phyloP scores from a whole-genome alignment of 1,139 yeast species.

The Candida sp. region DNA sequence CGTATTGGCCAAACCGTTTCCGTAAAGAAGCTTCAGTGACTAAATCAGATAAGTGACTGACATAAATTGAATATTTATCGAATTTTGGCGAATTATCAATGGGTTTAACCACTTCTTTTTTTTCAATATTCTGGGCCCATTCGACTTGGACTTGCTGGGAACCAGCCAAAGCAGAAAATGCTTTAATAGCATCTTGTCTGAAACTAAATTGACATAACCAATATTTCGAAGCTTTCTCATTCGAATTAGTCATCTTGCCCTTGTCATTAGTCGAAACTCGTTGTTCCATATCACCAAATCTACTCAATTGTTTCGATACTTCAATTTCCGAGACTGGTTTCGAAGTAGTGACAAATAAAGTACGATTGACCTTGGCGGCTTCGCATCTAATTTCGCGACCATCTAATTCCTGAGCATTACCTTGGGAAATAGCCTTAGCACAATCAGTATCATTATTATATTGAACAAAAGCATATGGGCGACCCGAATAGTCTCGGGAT shows the following conservation, averaged over 20 bases:
- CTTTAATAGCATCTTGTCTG: constrained; percentile 85
- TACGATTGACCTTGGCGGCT: constrained; percentile 82
- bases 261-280: constrained; percentile 45
- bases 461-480: constrained; percentile 93
- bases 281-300: constrained; percentile 72
- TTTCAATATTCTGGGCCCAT: constrained; percentile 78
- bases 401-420: constrained; percentile 62
- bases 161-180: constrained; percentile 64
- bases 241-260: constrained; percentile 19
- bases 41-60: constrained; percentile 60
- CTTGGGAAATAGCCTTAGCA: constrained; percentile 56
- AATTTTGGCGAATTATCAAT: constrained; percentile 20
- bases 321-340: constrained; percentile 17
- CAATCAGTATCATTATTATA: constrained; percentile 72
- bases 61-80: constrained; percentile 67
- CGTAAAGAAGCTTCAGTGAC: constrained; percentile 50
- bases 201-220: constrained; percentile 82
- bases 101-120: constrained; percentile 3
- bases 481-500: constrained; percentile 68
- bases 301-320: constrained; percentile 34
- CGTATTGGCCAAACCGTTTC: constrained; percentile 62
- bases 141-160: constrained; percentile 49
- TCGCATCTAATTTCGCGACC: constrained; percentile 81
- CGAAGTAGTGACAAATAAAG: constrained; percentile 51
- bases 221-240: constrained; percentile 22